Base-by-base conservation (phyloP, 371 early-diverging fungal species). In the Mucor racemosus region DNA sequence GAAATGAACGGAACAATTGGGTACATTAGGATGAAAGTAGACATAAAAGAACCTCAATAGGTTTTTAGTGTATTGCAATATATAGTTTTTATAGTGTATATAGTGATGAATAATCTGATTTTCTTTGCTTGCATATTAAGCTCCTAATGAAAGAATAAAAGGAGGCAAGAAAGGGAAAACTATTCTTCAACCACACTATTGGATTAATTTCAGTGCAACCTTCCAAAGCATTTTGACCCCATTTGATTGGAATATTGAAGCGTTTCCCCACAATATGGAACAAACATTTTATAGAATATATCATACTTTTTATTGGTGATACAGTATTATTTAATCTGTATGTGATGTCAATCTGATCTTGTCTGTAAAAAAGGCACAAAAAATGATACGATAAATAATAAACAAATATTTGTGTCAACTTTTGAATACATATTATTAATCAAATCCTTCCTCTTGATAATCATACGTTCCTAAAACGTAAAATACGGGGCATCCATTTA, bases 321-420 rank as follows among this genome's bases (percentile, higher is more conserved):
- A 53, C 53, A 53, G 4, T 31, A 26, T 53, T 53, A 53, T 53
- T 53, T 14, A 53, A 53, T 53, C 26, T 19, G 5, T 31, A 31
- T 53, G 26, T 6, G 11, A 38, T 38, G 38, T 38, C 26, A 10
- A 53, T 53, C 53, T 46, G 19, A 46, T 46, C 46, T 14, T 26
- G 21, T 53, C 17, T 53, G 53, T 14, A 14, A 13, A 21, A 26
- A 26, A 53, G 26, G 26, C 3, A 26, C 26, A 53, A 53, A 53
- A 53, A 31, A 53, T 31, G 53, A 53, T 53, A 53, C 31, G 53
- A 9, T 38, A 26, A 26, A 26, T 26, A 26, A 26, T 38, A 38
- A 2, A 53, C 53, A 53, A 53, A 53, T 53, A 31, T 31, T 53
- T 53, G 53, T 53, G 53, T 19, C 46, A 46, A 46, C 26, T 19